Evolutionary conservation across 805 yeast genomes (phyloP), one percentile per base, ranked within the genome.

Genomic region (Lachancea sp.): DNA sequence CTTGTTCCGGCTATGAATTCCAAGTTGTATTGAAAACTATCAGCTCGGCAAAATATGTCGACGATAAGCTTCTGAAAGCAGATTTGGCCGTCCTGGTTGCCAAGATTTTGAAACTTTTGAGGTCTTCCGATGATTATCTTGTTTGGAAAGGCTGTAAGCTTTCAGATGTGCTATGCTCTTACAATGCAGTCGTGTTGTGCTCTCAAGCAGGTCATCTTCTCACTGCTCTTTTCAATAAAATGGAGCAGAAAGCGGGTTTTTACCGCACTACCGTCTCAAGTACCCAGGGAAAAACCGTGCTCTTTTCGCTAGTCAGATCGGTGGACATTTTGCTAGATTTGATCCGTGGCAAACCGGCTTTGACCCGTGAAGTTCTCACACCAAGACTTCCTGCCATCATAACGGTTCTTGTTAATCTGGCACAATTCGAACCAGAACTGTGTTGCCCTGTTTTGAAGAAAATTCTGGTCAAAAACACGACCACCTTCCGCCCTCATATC

Each of bases 341-440:
- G 38, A 79, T 82, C 46, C 77, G 85, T 58, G 91, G 88, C 1
- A 89, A 89, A 58, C 87, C 95, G 1, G 81, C 89, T 1, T 71
- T 91, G 35, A 82, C 91, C 2, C 76, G 97, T 59, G 96, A 89
- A 58, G 69, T 84, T 8, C 72, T 88, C 46, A 85, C 95, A 1
- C 95, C 96, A 7, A 81, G 81, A 54, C 68, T 91, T 46, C 78
- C 85, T 9, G 70, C 72, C 2, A 77, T 84, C 36, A 76, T 87
- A 47, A 63, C 75, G 15, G 61, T 74, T 5, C 69, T 81, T 41
- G 56, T 87, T 45, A 78, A 72, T 2, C 51, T 66, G 29, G 54
- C 71, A 11, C 60, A 72, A 30, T 67, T 71, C 8, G 64, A 65
- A 16, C 68, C 70, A 16, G 62, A 63, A 41, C 44, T 54, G 37